Evolutionary conservation across 495 filamentous ascomycete genomes (phyloP).

Genomic region (Podospora pseudoanserina): DNA sequence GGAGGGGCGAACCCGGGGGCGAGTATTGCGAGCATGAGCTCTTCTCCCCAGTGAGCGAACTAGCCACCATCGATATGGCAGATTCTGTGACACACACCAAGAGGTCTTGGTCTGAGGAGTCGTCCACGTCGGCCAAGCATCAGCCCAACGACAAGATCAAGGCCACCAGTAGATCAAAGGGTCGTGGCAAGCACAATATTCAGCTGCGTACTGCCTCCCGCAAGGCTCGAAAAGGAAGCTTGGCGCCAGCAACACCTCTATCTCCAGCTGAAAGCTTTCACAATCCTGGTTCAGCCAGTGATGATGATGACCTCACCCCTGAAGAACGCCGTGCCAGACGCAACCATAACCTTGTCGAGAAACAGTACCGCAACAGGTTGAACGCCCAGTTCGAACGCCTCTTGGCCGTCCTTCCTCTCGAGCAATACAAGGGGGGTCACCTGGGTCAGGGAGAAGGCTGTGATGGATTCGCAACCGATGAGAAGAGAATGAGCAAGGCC

Average conservation of each 20-base stretch:
- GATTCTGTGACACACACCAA: not conserved
- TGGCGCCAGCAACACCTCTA: not conserved
- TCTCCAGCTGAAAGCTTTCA: slow-evolving; percentile 1
- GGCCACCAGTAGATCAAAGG: slow-evolving; percentile 3
- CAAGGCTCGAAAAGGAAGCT: slow-evolving; percentile 16
- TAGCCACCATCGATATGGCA: not conserved
- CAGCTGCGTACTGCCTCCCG: slow-evolving; percentile 27
- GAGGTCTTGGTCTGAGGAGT: slow-evolving; percentile 6
- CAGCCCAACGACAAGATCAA: not conserved
- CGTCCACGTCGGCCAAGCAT: not conserved
- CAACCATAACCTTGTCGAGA: slow-evolving; percentile 33
- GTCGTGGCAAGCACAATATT: slow-evolving; percentile 12
- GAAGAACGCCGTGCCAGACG: slow-evolving; percentile 27
- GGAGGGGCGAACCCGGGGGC: slow-evolving; percentile 4
- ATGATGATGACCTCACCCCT: slow-evolving; percentile 17
- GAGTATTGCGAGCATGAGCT: slow-evolving; percentile 6
- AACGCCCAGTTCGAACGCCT: slow-evolving; percentile 31
- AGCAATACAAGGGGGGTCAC: slow-evolving; percentile 3
- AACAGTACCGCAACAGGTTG: slow-evolving; percentile 32
- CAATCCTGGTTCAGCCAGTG: not conserved
- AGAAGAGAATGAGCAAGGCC: slow-evolving; percentile 31
- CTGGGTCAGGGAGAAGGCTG: not conserved
- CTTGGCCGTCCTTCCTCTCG: slow-evolving; percentile 25
- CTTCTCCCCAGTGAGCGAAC: not conserved
- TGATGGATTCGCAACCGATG: not conserved